A percentile compares a stretch with the other conserved stretches of the same genome.
phyloP scores from a whole-genome alignment of 2,329 filamentous ascomycete species.

The Lasiodiplodia sp. region DNA sequence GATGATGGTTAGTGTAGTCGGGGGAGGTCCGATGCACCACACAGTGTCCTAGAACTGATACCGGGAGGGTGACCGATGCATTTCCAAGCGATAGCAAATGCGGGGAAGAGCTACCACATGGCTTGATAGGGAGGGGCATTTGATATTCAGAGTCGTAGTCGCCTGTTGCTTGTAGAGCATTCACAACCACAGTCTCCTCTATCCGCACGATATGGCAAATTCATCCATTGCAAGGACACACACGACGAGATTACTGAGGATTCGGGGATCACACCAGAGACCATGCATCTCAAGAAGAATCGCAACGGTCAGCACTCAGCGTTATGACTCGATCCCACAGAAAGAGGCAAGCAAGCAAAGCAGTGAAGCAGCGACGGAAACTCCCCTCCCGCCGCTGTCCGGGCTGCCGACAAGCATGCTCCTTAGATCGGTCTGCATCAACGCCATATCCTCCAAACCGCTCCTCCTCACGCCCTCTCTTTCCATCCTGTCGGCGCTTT shows the following conservation, averaged over 20 bases:
- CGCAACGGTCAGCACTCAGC: background rate
- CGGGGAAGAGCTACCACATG: background rate
- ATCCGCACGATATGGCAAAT: background rate
- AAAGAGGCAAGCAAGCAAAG: background rate
- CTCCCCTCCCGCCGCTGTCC: conserved; percentile 1
- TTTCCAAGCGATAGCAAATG: background rate
- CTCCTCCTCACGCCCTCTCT: conserved; percentile 7
- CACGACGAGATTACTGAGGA: background rate
- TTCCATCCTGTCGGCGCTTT: conserved; percentile 5
- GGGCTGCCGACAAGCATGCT: conserved; percentile 12
- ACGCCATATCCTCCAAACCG: conserved; percentile 18
- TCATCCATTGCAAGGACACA: background rate
- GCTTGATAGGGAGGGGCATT: background rate
- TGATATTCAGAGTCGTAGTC: background rate
- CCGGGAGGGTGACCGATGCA: conserved; percentile 10
- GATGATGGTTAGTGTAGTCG: background rate
- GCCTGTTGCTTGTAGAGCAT: background rate
- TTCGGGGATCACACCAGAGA: background rate
- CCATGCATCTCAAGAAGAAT: background rate
- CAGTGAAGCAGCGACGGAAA: background rate
- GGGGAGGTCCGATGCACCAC: background rate
- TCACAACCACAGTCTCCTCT: background rate
- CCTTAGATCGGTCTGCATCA: conserved; percentile 20
- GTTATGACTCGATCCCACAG: background rate
- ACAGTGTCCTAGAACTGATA: background rate